Percentiles rank a stretch among this genome's conserved stretches.
phyloP scores from a whole-genome alignment of 345 rosid species.

The Eucalyptus curtisii region DNA sequence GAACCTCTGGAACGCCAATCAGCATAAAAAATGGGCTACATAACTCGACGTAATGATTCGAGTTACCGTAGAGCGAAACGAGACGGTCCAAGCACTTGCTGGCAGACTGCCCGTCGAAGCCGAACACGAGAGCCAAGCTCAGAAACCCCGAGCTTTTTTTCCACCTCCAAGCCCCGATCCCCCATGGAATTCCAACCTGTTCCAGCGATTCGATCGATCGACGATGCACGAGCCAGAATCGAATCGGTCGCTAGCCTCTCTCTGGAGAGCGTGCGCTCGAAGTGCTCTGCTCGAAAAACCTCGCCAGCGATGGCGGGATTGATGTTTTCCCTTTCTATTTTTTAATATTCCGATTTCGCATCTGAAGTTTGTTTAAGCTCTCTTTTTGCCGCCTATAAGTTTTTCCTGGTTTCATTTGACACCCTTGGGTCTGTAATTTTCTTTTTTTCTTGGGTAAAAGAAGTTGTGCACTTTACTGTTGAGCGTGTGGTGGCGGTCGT shows the following conservation, averaged over 20 bases:
- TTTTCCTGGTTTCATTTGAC: neutral
- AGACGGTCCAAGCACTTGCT: slow-evolving; percentile 45
- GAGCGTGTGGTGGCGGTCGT: too few species aligned
- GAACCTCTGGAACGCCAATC: fast-evolving
- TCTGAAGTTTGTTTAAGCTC: neutral
- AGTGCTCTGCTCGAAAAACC: neutral
- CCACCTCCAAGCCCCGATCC: neutral
- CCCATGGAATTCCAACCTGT: fast-evolving
- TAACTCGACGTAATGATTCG: too few species aligned
- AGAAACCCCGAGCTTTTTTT: slow-evolving; percentile 15
- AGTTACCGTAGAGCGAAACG: neutral
- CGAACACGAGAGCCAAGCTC: slow-evolving; percentile 56
- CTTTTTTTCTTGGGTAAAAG: too few species aligned
- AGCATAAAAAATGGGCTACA: too few species aligned
- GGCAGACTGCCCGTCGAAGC: slow-evolving; percentile 45
- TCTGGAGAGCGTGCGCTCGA: neutral
- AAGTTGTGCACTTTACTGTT: too few species aligned
- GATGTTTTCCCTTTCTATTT: too few species aligned
- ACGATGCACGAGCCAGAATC: neutral
- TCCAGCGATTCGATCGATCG: neutral
- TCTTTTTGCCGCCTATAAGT: neutral
- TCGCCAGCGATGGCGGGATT: neutral
- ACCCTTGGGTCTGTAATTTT: neutral
- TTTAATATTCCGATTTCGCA: neutral
- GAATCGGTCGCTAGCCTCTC: neutral